Conservation (phyloP, 768 basidiomycete genomes). For the Mycena leptocephala region DNA sequence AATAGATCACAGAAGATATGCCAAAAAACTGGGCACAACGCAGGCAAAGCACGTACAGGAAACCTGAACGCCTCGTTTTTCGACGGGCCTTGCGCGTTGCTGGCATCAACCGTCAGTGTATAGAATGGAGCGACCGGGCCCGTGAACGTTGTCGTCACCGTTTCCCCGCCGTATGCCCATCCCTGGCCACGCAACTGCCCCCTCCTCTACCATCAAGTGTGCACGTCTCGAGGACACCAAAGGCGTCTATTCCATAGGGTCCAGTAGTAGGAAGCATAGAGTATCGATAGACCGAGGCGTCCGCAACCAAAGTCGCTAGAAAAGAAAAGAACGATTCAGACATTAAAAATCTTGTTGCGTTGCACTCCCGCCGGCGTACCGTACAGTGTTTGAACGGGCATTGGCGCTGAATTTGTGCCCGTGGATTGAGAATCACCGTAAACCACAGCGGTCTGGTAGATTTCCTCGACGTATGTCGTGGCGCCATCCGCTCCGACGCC, state of each 20-base stretch:
- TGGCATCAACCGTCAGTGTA: background rate
- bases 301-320: conserved; percentile 1
- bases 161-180: conserved; percentile 8
- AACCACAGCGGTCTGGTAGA: background rate
- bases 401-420: background rate
- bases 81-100: background rate
- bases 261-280: background rate
- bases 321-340: background rate
- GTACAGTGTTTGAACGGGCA: background rate
- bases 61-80: background rate
- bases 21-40: background rate
- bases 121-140: conserved; percentile 5
- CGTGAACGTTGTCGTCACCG: conserved; percentile 2
- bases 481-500: conserved; percentile 18
- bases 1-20: no score
- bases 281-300: conserved; percentile 9
- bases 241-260: background rate
- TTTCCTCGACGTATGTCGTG: conserved; percentile 11
- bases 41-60: background rate
- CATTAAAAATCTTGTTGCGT: background rate
- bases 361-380: background rate
- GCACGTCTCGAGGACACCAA: conserved; percentile 11
- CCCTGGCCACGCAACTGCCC: background rate
- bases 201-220: conserved; percentile 2
- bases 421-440: background rate